Conservation (phyloP, 345 rosid genomes). For the Syzygium grande region DNA sequence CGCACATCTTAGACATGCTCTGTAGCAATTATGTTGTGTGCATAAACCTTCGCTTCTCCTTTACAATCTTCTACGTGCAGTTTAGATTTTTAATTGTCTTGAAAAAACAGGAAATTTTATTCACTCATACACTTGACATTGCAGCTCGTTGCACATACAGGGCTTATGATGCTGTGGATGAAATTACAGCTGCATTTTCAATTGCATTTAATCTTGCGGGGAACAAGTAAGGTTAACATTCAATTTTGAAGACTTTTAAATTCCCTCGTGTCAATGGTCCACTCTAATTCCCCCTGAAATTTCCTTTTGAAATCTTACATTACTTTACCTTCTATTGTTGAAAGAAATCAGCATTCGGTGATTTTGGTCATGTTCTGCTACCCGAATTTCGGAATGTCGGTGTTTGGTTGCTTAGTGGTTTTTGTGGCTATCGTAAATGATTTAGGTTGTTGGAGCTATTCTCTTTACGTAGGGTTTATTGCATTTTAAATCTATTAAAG, state of each 20-base stretch:
- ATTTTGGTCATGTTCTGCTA: no score
- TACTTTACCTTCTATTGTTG: no score
- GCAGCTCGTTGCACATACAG: constrained; percentile 90
- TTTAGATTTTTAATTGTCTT: no score
- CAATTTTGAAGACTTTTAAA: background rate
- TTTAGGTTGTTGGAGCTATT: no score
- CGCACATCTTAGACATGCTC: background rate
- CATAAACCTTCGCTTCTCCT: background rate
- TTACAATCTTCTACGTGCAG: background rate
- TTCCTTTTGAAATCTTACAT: no score
- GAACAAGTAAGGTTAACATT: constrained; percentile 48
- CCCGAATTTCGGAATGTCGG: no score
- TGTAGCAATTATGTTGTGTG: background rate
- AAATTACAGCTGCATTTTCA: constrained; percentile 87
- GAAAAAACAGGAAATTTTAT: background rate
- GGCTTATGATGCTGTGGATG: constrained; percentile 93
- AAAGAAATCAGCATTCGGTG: no score
- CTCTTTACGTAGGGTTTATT: no score
- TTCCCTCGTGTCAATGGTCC: background rate
- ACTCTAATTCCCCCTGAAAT: no score
- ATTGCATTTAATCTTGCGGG: constrained; percentile 80
- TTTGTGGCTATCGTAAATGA: no score
- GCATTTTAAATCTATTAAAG: no score
- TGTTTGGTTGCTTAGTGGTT: no score
- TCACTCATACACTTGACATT: background rate